Conservation (phyloP, 208 protist genomes). For the Leptomonas pyrrhocoris region DNA sequence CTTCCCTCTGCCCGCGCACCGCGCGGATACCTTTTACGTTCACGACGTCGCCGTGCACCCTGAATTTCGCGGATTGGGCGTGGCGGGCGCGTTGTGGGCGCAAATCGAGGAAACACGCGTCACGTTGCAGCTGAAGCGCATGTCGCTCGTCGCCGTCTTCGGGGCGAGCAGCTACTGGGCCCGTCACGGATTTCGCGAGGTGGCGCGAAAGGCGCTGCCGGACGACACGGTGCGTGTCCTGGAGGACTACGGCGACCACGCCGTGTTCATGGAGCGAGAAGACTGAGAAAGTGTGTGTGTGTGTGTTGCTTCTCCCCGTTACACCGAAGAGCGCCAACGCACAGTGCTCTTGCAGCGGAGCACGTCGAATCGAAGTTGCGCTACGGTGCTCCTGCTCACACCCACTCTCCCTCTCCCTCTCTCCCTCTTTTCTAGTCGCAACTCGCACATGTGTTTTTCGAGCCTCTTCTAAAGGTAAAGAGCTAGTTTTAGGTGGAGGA, state of each 20-base stretch:
- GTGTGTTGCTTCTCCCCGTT: neutral
- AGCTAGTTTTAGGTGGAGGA: too few species aligned
- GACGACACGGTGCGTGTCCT: slow-evolving; percentile 17
- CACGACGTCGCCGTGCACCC: slow-evolving; percentile 41
- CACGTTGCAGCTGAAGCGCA: slow-evolving; percentile 18
- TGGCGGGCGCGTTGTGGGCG: slow-evolving; percentile 22
- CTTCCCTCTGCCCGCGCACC: neutral
- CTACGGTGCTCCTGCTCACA: neutral
- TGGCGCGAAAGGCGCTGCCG: slow-evolving; percentile 18
- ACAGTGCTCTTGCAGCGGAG: too few species aligned
- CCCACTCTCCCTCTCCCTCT: neutral
- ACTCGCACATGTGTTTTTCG: too few species aligned
- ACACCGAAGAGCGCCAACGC: too few species aligned
- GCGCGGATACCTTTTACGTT: slow-evolving; percentile 33
- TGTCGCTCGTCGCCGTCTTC: slow-evolving; percentile 34
- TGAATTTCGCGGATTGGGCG: slow-evolving; percentile 18
- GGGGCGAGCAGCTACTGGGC: slow-evolving; percentile 31
- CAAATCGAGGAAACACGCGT: slow-evolving; percentile 10
- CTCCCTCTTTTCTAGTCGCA: neutral
- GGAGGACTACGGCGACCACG: slow-evolving; percentile 33
- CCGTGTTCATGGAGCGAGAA: slow-evolving; percentile 35
- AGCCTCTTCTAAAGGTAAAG: too few species aligned
- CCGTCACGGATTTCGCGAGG: slow-evolving; percentile 22
- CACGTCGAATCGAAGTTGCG: neutral
- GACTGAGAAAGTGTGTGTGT: neutral